Percentiles rank a stretch among this genome's conserved stretches.
phyloP scores from a whole-genome alignment of 208 protist species.

The Crithidia expoeki region DNA sequence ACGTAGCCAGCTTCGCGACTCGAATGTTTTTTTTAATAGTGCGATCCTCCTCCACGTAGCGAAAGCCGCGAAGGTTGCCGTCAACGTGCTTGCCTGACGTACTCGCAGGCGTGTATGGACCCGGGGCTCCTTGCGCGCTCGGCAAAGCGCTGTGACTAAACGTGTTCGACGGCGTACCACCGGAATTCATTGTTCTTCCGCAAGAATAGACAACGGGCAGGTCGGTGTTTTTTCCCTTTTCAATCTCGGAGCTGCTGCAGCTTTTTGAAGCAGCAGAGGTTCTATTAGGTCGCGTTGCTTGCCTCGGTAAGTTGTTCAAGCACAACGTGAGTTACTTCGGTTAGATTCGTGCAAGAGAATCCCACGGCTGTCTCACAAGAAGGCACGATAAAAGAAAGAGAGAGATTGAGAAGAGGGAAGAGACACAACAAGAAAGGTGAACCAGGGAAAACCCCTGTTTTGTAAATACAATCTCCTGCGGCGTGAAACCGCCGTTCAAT shows the following conservation, averaged over 20 bases:
- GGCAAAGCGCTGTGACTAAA: slow-evolving; percentile 33
- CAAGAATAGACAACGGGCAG: no score
- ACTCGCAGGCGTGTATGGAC: slow-evolving; percentile 21
- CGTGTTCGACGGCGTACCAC: neutral
- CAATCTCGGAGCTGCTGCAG: no score
- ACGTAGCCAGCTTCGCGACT: neutral
- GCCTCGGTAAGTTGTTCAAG: no score
- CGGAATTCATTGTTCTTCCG: neutral
- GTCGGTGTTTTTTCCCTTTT: no score
- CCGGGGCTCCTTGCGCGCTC: slow-evolving; percentile 19
- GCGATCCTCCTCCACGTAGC: slow-evolving; percentile 40
- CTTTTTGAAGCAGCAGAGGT: no score
- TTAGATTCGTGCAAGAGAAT: no score
- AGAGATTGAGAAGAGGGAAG: neutral
- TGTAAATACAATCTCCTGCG: no score
- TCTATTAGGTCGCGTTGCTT: no score
- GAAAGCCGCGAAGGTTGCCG: slow-evolving; percentile 76
- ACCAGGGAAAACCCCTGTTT: neutral
- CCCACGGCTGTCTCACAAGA: no score
- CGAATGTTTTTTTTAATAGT: neutral
- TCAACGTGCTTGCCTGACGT: slow-evolving; percentile 69
- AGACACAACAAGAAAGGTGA: neutral
- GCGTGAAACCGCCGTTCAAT: no score
- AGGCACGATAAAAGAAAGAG: neutral
- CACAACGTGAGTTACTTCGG: no score